Base-by-base conservation (phyloP, 164 flowering plant genomes). In the Santalum album region DNA sequence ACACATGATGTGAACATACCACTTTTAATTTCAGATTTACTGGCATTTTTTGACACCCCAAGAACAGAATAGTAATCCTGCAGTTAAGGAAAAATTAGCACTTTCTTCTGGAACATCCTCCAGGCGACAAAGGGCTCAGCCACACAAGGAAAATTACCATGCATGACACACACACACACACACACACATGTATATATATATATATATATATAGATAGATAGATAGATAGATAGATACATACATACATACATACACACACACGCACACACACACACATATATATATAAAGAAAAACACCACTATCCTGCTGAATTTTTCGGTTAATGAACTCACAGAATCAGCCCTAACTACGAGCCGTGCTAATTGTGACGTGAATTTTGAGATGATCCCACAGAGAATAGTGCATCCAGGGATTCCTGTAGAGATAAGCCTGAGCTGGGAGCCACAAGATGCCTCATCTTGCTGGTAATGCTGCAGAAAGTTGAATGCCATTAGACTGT, bases 21-120 rank as follows among this genome's bases (percentile, higher is more conserved):
- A 62, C 87, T 89, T 72, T 92, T 92, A 54, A 92, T 92, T 66
- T 92, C 98, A 45, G 91, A 64, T 79, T 86, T 92, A 62, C 76
- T 82, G 25, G 98, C 74, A 80, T 71, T 74, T 66, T 57, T 88
- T 32, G 98, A 83, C 15, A 92, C 96, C 25, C 96, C 96, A 49
- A 92, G 94, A 20, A 82, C 74, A 58, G 89, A 67, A 74, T 92
- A 88, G 59, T 48, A 88, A 63, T 88, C 90, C 96, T 88, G 78
- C 54, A 56, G 38, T 56, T 7, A 32, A 19, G 23, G 39, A 51
- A 51, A 12, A 29, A 15, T 51, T 42, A 51, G 15, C 20, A 29
- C 29, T 6, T 25, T 0, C 1, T 25, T 10, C 0, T 9, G 4
- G 34, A 49, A 17, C 35, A 25, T 4, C n/a, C 20, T 5, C 25